These are phyloP conservation scores for Verticillium nonalfalfae DNA, from an alignment of 2,329 filamentous ascomycete species.

Conservation along the genomic window DNA sequence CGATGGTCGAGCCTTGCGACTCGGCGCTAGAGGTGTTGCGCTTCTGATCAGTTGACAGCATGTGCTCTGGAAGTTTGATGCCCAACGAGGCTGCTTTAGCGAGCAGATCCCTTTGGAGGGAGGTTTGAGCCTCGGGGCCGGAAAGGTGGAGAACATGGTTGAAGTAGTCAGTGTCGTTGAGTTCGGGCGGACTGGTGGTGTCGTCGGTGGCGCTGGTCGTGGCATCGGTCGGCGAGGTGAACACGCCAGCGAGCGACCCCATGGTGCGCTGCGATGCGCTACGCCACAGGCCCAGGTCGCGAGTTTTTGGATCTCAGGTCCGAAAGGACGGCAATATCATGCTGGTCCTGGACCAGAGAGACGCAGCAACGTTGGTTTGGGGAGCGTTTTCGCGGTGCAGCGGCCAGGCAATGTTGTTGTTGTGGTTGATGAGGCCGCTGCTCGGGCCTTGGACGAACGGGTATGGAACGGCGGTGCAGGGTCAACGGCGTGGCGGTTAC, in stretches of 20 bases:
- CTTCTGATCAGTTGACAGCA: constrained; percentile 23
- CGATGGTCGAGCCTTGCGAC: constrained; percentile 32
- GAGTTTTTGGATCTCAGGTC: not conserved
- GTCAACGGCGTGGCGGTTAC: not conserved
- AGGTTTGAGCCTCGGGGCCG: constrained; percentile 26
- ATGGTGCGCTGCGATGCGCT: constrained; percentile 1
- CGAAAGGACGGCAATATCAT: not conserved
- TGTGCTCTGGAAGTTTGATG: constrained; percentile 16
- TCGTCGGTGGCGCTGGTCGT: not conserved
- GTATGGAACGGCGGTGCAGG: not conserved
- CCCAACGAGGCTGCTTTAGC: constrained; percentile 26
- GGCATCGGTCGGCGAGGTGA: not conserved
- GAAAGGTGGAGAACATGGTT: constrained; percentile 29
- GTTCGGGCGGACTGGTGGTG: constrained; percentile 14
- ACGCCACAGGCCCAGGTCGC: not conserved
- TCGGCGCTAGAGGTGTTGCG: constrained; percentile 31
- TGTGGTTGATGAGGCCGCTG: not conserved
- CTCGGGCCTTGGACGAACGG: not conserved
- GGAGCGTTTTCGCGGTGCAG: not conserved
- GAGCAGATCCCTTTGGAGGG: constrained; percentile 29
- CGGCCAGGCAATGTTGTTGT: not conserved
- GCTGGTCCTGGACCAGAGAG: not conserved
- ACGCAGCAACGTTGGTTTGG: not conserved
- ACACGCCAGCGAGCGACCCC: constrained; percentile 5
- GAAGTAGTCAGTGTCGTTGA: constrained; percentile 31